Conservation (phyloP, 208 protist genomes). For the Lotmaria passim region DNA sequence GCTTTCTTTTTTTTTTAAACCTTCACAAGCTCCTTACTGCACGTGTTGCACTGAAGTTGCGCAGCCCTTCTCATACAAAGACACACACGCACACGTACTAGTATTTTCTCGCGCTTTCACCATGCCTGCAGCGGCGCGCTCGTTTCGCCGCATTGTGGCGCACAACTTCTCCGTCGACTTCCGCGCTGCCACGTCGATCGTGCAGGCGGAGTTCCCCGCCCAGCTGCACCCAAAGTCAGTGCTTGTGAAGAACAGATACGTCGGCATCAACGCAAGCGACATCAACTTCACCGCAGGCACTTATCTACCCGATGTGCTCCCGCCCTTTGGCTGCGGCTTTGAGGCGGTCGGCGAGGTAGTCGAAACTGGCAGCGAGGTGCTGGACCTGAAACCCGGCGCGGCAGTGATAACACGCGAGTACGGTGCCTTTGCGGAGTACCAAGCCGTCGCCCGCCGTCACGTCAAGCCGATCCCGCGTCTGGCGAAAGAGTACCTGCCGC, state of each 20-base stretch:
- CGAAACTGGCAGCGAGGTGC: slow-evolving; percentile 46
- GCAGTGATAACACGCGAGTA: slow-evolving; percentile 76
- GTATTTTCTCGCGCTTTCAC: no score
- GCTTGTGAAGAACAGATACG: slow-evolving; percentile 76
- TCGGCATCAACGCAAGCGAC: slow-evolving; percentile 91
- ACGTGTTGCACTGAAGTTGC: no score
- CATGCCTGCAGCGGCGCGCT: slow-evolving; percentile 21
- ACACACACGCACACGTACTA: slow-evolving; percentile 1
- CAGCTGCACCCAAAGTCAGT: slow-evolving; percentile 64
- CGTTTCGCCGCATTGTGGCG: slow-evolving; percentile 72
- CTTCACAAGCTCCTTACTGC: no score
- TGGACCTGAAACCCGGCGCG: slow-evolving; percentile 51
- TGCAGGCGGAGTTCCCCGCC: slow-evolving; percentile 34
- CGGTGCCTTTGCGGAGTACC: slow-evolving; percentile 85
- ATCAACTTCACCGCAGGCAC: slow-evolving; percentile 88
- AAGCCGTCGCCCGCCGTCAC: slow-evolving; percentile 56
- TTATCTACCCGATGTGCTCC: slow-evolving; percentile 73
- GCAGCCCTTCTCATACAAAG: not conserved
- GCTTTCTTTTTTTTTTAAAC: no score
- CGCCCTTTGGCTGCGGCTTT: slow-evolving; percentile 89
- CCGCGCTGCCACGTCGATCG: slow-evolving; percentile 58
- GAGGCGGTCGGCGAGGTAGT: slow-evolving; percentile 86
- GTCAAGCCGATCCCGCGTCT: slow-evolving; percentile 57
- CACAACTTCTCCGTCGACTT: slow-evolving; percentile 75
- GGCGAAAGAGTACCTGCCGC: slow-evolving; percentile 61